Conservation (phyloP, 2,329 filamentous ascomycete species). For the Neonectria hederae region DNA sequence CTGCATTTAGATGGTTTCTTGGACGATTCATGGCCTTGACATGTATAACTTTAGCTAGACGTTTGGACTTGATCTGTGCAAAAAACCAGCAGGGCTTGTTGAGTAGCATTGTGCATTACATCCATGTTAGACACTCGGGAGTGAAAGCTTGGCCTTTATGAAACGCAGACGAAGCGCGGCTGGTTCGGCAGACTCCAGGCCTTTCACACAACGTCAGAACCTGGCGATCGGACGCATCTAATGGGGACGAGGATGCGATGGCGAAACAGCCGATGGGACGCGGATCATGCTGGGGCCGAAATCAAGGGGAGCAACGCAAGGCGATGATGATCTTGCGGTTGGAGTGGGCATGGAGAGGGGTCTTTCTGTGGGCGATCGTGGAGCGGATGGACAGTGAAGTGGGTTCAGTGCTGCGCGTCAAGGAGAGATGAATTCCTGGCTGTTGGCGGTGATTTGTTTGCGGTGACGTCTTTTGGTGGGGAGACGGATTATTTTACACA, state of each 20-base stretch:
- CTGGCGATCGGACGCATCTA: conserved; percentile 10
- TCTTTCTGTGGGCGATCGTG: background rate
- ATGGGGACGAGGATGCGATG: conserved; percentile 1
- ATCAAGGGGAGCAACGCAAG: conserved; percentile 20
- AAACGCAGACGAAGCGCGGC: conserved; percentile 18
- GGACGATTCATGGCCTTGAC: conserved; percentile 9
- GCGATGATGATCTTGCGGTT: conserved; percentile 6
- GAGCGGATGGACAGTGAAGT: background rate
- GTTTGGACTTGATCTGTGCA: background rate
- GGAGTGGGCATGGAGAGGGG: background rate
- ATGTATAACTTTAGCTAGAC: conserved; percentile 9
- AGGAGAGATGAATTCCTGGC: background rate
- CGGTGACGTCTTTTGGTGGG: conserved; percentile 19
- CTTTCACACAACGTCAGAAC: conserved; percentile 2
- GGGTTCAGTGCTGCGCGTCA: conserved; percentile 19
- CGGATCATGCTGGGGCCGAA: conserved; percentile 17
- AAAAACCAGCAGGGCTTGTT: background rate
- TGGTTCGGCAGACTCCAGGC: conserved; percentile 8
- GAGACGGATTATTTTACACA: conserved; percentile 12
- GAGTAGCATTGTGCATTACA: background rate
- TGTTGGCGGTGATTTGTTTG: background rate
- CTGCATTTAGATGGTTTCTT: conserved; percentile 14
- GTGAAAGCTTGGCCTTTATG: conserved; percentile 9
- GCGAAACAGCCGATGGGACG: conserved; percentile 9
- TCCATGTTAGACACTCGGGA: background rate